Conservation (phyloP, 192 early-diverging fungal genomes). For the Backusella psychrophila region DNA sequence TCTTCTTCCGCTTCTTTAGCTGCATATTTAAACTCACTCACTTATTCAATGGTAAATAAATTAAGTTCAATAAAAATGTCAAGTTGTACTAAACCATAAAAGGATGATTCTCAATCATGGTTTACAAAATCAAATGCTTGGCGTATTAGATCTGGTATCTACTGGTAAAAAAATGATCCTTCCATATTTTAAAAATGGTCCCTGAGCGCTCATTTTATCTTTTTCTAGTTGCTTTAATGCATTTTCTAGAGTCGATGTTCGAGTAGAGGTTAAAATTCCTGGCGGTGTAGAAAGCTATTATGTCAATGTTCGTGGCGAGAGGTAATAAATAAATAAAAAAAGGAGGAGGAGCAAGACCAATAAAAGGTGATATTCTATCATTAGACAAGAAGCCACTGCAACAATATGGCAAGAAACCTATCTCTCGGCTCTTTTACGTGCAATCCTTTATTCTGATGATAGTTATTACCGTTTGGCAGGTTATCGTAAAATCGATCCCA, state of each 20-base stretch:
- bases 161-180: constrained; percentile 41
- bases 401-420: constrained; percentile 93
- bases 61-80: not conserved
- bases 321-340: constrained; percentile 39
- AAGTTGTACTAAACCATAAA: constrained; percentile 9
- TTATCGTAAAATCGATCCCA: constrained; percentile 87
- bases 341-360: not conserved
- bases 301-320: constrained; percentile 87
- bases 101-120: constrained; percentile 69
- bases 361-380: not conserved
- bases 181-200: not conserved
- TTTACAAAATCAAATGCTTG: constrained; percentile 61
- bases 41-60: constrained; percentile 74
- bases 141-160: constrained; percentile 64
- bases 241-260: constrained; percentile 94
- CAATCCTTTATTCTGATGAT: constrained; percentile 90
- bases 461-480: constrained; percentile 84
- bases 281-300: constrained; percentile 95
- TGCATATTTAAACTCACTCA: constrained; percentile 95
- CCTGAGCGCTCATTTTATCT: too few relatives aligned
- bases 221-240: constrained; percentile 88
- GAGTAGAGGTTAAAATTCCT: constrained; percentile 97
- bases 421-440: constrained; percentile 83
- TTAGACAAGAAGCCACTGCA: constrained; percentile 65
- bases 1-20: constrained; percentile 95